Evolutionary conservation across 2,329 filamentous ascomycete species (phyloP).

Genomic region (Penicillium corylophilum): DNA sequence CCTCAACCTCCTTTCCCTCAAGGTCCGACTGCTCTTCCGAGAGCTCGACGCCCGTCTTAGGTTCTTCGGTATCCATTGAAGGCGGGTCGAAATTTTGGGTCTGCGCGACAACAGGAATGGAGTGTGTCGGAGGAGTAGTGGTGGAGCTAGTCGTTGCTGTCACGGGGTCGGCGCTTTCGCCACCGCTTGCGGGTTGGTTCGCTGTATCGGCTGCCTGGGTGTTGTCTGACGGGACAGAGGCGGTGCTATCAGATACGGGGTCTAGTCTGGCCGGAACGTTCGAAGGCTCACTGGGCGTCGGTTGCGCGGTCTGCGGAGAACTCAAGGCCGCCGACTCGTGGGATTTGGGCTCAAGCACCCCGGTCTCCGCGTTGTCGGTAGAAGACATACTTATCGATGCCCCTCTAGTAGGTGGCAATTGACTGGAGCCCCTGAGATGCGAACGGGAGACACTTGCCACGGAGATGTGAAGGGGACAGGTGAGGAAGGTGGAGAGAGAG

Average conservation of each 20-base stretch:
- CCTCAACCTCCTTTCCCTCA: slow-evolving; percentile 38
- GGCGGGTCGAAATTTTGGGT: slow-evolving; percentile 12
- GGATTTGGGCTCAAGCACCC: slow-evolving; percentile 17
- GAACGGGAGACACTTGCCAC: slow-evolving; percentile 3
- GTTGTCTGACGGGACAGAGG: slow-evolving; percentile 13
- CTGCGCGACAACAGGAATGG: slow-evolving; percentile 12
- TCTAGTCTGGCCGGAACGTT: slow-evolving; percentile 10
- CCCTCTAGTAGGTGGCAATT: slow-evolving; percentile 17
- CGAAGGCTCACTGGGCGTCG: slow-evolving; percentile 15
- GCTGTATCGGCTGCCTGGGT: slow-evolving; percentile 13
- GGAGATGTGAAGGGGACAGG: background rate
- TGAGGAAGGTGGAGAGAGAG: slow-evolving; percentile 5
- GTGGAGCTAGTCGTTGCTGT: slow-evolving; percentile 13
- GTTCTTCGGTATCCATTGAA: slow-evolving; percentile 24
- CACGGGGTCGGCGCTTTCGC: slow-evolving; percentile 23
- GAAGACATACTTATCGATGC: slow-evolving; percentile 21
- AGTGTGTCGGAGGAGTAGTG: slow-evolving; percentile 13
- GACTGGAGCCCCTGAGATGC: slow-evolving; percentile 4
- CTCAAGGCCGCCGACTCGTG: slow-evolving; percentile 17
- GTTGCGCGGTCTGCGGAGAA: slow-evolving; percentile 20
- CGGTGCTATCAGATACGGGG: slow-evolving; percentile 9
- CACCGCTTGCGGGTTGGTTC: slow-evolving; percentile 23
- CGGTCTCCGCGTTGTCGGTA: slow-evolving; percentile 23
- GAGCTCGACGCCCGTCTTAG: slow-evolving; percentile 22
- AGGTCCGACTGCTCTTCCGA: slow-evolving; percentile 25